Base-by-base conservation (phyloP, 23 red algal genomes). In the Gracilaria gracilis region DNA sequence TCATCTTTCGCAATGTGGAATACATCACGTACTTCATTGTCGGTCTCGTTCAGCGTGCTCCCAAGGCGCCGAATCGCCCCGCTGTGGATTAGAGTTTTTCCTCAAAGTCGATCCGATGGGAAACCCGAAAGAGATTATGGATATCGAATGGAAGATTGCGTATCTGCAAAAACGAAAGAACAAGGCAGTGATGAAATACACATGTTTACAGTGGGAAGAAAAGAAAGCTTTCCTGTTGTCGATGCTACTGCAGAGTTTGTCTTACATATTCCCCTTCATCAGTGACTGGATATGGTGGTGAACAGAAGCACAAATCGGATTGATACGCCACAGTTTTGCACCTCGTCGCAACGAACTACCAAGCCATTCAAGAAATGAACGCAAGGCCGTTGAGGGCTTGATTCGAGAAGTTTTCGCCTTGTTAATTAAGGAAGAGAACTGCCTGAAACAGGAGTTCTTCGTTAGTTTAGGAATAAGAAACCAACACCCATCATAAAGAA, bases 1-100 rank as follows among this genome's bases (percentile, higher is more conserved):
- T 77, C 42, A 6, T 77, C 38, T 77, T 77, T 77, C 72, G 72
- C 38, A 25, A 51, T 15, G 29, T 77, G 46, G 72, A 77, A 31
- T 77, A 77, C 42, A 50, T 77, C 2, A 50, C 72, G 6, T 77
- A 51, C 17, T 23, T 77, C 38, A 0, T 77, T 49, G 72, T 20
- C 9, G 38, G 25, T 51, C 1, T 77, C 3, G 9, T 77, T 31
- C 72, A 77, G 38, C 38, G 12, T 11, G 13, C 39, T 77, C 42
- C 46, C 40, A 77, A 46, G 25, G 29, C 72, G 17, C 8, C 42
- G 23, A 77, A 42, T 46, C 72, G 72, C 42, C 72, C 72, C 27
- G 72, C 72, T 16, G 46, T 77, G 72, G 40, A 77, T 51, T 77
- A 77, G 15, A 6, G 20, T 14, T 0, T 14, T 8, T 19, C 9